phyloP scores from a whole-genome alignment of 1,139 yeast genomes.

The Kodamaea plutei region DNA sequence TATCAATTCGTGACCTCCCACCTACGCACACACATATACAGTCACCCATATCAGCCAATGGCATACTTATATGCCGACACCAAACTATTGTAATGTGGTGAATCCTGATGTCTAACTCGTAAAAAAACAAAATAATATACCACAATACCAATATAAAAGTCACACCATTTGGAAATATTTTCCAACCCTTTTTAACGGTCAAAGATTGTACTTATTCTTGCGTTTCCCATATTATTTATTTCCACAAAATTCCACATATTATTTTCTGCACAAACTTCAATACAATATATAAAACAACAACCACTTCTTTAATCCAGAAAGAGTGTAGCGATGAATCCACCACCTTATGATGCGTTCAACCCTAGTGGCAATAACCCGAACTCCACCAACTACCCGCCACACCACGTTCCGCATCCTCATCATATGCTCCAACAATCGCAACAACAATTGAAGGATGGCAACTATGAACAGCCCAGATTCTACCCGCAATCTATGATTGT shows the following conservation, averaged over 20 bases:
- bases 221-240: conserved; percentile 1
- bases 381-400: conserved; percentile 8
- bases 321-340: conserved; percentile 11
- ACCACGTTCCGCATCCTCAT: conserved; percentile 9
- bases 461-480: conserved; percentile 17
- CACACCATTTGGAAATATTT: conserved; percentile 2
- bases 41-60: too few relatives aligned
- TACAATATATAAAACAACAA: not conserved
- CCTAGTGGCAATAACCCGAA: conserved; percentile 4
- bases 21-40: too few relatives aligned
- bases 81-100: too few relatives aligned
- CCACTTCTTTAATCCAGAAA: conserved; percentile 1
- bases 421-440: conserved; percentile 10
- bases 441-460: conserved; percentile 7
- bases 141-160: not conserved
- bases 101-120: conserved; percentile 1
- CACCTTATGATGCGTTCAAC: conserved; percentile 9
- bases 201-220: conserved; percentile 1
- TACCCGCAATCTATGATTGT: conserved; percentile 20
- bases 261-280: conserved; percentile 1
- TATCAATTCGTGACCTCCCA: too few relatives aligned
- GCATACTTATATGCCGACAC: too few relatives aligned
- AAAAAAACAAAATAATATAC: conserved; percentile 1
- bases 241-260: conserved; percentile 1
- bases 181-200: conserved; percentile 3